Evolutionary conservation across 768 basidiomycete genomes (phyloP), one percentile per base, ranked within the genome.

Genomic region (Glaciozyma antarctica): DNA sequence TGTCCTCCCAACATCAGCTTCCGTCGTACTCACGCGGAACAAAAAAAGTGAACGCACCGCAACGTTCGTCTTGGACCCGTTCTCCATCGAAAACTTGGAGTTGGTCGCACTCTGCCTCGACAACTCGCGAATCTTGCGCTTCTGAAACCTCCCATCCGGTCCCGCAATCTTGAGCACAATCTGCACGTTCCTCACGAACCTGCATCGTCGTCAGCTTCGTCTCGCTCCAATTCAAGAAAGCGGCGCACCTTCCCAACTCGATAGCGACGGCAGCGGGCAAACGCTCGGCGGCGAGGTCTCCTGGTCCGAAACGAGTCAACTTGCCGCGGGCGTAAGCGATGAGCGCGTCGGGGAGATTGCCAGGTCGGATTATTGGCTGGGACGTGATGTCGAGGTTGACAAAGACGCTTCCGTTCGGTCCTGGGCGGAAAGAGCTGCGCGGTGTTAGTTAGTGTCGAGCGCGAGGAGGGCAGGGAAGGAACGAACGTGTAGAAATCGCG

Each of bases 401-500:
- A 30, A 32, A 54, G 32, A 30, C 21, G 9, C 47, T 5, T 19
- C 32, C 32, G 28, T 54, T 30, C 30, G 53, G 53, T 19, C 32
- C 30, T 28, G 32, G 53, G 53, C 30, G 30, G 16, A 54, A 32
- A 15, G 32, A 65, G 47, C 38, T 64, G 58, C 17, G 67, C 61
- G n/a, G n/a, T n/a, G n/a, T 9, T 51, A 41, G 49, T 68, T 58
- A 24, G 61, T 51, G 49, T 68, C 68, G 56, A 71, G 41, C 48
- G 61, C 48, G 34, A 71, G 61, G 28, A 53, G 43, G 21, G n/a
- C 13, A 0, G 54, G 52, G 0, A 60, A 55, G 4, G 61, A 22
- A 71, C 53, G 6, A 38, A 57, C 12, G 62, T 64, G 54, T 58
- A 66, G 64, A 58, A 71, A 3, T 65, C 71, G 5, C 65, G 61